phyloP scores from a whole-genome alignment of 345 rosid genomes.

The Boechera retrofracta region DNA sequence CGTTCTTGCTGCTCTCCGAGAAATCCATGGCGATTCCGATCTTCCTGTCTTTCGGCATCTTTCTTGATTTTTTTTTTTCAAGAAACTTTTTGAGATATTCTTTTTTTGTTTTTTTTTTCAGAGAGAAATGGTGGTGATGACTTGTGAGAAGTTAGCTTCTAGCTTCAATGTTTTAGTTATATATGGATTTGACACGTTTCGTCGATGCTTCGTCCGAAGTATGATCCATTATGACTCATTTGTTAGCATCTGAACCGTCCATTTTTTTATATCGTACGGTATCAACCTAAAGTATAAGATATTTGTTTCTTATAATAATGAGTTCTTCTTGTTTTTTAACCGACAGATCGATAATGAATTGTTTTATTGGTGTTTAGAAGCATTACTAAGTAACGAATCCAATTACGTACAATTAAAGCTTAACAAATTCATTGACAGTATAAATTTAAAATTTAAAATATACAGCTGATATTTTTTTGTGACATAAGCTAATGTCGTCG shows the following conservation, averaged over 20 bases:
- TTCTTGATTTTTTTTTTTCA: conserved; percentile 31
- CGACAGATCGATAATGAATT: background rate
- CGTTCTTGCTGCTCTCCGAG: conserved; percentile 90
- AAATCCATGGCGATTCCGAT: conserved; percentile 93
- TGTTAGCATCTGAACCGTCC: conserved; percentile 32
- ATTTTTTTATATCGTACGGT: background rate
- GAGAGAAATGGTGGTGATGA: conserved; percentile 24
- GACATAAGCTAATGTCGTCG: background rate
- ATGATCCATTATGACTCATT: conserved; percentile 17
- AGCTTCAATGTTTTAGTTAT: conserved; percentile 9
- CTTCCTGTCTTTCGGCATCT: conserved; percentile 67
- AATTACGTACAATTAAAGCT: background rate
- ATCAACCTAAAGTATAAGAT: background rate
- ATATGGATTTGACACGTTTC: conserved; percentile 27
- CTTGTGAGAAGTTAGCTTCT: conserved; percentile 15
- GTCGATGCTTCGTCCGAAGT: conserved; percentile 26
- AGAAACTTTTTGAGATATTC: background rate
- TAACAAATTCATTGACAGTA: background rate
- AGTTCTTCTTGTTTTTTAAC: background rate
- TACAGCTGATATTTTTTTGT: background rate
- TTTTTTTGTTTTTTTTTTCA: background rate
- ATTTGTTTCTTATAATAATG: background rate
- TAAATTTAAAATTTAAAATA: background rate
- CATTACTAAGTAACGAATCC: background rate
- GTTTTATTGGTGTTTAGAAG: background rate